These are phyloP conservation scores for Lenwebbia sp. DNA, from an alignment of 345 rosid genomes.

Conservation along the genomic window DNA sequence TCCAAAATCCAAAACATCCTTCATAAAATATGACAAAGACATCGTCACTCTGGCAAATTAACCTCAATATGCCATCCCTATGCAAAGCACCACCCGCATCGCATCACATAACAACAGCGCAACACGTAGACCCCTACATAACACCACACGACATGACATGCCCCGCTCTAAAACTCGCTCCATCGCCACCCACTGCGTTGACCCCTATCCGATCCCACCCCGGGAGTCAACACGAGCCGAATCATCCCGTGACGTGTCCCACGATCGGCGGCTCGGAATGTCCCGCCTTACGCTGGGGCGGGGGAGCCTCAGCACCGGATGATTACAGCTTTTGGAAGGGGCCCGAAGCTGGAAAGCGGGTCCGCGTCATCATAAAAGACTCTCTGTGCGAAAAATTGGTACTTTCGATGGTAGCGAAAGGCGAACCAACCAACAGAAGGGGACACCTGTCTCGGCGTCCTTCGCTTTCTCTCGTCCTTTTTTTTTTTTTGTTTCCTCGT, in stretches of 20 bases:
- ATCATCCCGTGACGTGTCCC: not conserved
- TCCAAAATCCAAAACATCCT: not conserved
- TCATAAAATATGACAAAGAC: not conserved
- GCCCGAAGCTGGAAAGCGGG: not conserved
- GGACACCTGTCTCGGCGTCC: conserved; percentile 13
- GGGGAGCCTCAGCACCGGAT: not conserved
- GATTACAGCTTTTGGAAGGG: not conserved
- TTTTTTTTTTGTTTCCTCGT: no score
- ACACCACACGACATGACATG: not conserved
- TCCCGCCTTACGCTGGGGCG: not conserved
- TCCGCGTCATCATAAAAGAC: conserved; percentile 17
- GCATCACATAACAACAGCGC: not conserved
- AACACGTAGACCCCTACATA: not conserved
- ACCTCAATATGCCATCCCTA: not conserved
- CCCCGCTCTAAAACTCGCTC: not conserved
- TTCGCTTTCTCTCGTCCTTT: no score
- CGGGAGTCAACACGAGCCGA: not conserved
- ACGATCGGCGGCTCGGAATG: not conserved
- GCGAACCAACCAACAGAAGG: not conserved
- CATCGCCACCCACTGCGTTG: not conserved
- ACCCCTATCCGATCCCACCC: not conserved
- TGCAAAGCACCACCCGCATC: not conserved
- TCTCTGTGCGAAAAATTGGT: not conserved
- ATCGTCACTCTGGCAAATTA: no score
- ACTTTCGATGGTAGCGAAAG: conserved; percentile 2